phyloP scores from a whole-genome alignment of 345 rosid species.

The Boechera divaricarpa region DNA sequence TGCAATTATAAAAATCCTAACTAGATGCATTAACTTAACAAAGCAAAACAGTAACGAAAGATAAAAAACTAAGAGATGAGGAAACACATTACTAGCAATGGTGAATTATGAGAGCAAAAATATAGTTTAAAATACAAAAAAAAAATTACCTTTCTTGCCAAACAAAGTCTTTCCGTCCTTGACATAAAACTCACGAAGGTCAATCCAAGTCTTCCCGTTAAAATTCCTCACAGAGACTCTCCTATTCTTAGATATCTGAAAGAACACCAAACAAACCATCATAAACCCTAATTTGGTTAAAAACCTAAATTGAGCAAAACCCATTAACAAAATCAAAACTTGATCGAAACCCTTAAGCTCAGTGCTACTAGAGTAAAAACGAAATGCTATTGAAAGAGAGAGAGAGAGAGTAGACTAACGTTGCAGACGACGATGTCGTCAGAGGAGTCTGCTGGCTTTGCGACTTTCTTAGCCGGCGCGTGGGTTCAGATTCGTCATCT shows the following conservation, averaged over 20 bases:
- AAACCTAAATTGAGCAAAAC: neutral
- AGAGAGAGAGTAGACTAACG: conserved; percentile 40
- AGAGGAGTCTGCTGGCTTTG: conserved; percentile 57
- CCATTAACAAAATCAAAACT: conserved; percentile 5
- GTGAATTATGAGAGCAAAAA: neutral
- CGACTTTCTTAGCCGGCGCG: conserved; percentile 69
- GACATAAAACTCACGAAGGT: conserved; percentile 88
- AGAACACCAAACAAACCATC: neutral
- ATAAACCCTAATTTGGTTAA: conserved; percentile 21
- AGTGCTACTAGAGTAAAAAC: neutral
- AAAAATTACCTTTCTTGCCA: conserved; percentile 72
- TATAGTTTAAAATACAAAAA: neutral
- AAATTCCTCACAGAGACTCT: conserved; percentile 86
- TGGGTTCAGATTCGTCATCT: conserved; percentile 63
- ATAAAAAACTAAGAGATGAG: neutral
- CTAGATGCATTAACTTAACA: conserved; percentile 1
- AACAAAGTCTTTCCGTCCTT: conserved; percentile 85
- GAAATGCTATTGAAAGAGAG: neutral
- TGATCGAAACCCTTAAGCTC: conserved; percentile 28
- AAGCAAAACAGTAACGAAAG: neutral
- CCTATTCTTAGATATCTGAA: conserved; percentile 82
- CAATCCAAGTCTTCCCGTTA: conserved; percentile 79
- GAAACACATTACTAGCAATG: conserved; percentile 1
- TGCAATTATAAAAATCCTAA: neutral
- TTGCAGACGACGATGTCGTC: conserved; percentile 80